A percentile compares a stretch with the other conserved stretches of the same genome.
phyloP scores from a whole-genome alignment of 202 grass and related monocot species.

The Setaria viridis region DNA sequence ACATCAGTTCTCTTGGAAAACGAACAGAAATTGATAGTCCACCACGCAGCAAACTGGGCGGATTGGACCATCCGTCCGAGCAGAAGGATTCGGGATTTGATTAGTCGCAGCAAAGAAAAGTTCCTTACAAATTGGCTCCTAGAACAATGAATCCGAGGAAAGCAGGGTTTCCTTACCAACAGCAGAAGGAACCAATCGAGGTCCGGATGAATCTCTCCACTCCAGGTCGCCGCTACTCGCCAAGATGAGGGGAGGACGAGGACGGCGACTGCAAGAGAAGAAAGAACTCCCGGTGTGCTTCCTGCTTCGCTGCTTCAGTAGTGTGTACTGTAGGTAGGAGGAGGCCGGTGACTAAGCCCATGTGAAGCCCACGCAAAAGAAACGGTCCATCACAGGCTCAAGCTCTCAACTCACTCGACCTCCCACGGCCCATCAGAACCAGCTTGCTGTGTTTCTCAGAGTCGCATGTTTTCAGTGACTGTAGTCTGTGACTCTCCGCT shows the following conservation, averaged over 20 bases:
- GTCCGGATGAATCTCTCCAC: constrained; percentile 6
- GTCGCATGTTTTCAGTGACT: no score
- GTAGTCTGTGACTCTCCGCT: no score
- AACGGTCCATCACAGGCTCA: neutral
- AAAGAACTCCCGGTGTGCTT: neutral
- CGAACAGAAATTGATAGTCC: neutral
- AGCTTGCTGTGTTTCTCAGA: no score
- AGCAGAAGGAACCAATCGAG: neutral
- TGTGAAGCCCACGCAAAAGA: neutral
- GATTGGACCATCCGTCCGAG: neutral
- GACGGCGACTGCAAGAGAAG: neutral
- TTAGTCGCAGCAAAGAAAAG: neutral
- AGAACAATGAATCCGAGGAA: neutral
- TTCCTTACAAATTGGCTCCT: neutral
- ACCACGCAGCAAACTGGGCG: neutral
- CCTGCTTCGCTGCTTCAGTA: neutral
- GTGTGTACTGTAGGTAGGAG: neutral
- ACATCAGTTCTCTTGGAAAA: constrained; percentile 15
- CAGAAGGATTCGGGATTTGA: neutral
- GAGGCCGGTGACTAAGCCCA: neutral
- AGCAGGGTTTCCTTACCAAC: neutral
- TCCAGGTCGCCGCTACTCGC: constrained; percentile 11
- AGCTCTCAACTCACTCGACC: no score
- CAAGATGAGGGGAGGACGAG: neutral
- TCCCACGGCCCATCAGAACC: no score